Conservation (phyloP, 495 filamentous ascomycete species). For the Jackrogersella minutella region DNA sequence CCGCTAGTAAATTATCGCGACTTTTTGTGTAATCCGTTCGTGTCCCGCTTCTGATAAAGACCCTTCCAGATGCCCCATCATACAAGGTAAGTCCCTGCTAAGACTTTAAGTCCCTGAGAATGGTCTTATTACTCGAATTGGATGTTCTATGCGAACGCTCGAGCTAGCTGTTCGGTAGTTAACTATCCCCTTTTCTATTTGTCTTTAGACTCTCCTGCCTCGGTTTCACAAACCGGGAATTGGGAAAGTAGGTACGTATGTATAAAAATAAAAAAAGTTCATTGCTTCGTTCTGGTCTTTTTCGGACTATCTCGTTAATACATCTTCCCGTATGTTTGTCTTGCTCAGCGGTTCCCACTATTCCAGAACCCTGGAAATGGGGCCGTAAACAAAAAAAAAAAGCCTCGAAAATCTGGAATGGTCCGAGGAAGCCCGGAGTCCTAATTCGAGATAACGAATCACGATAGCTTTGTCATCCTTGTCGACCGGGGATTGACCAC, state of each 20-base stretch:
- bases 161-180: background rate
- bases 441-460: constrained; percentile 22
- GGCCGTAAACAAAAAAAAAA: background rate
- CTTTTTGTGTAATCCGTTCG: background rate
- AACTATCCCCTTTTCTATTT: background rate
- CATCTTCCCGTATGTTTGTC: constrained; percentile 2
- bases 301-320: constrained; percentile 8
- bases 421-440: constrained; percentile 11
- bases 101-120: no score
- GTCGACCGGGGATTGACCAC: background rate
- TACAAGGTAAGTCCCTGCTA: background rate
- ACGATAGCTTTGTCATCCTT: constrained; percentile 7
- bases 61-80: background rate
- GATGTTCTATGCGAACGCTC: background rate
- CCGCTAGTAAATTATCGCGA: no score
- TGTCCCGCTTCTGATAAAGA: background rate
- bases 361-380: constrained; percentile 22
- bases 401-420: no score
- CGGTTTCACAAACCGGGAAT: background rate
- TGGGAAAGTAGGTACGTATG: background rate
- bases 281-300: constrained; percentile 11
- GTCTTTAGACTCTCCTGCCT: background rate
- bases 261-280: no score
- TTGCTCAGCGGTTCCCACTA: constrained; percentile 5
- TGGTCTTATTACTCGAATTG: background rate